Evolutionary conservation across 148 eudicot species (phyloP), one percentile per base, ranked within the genome.

Genomic region (Vaccinium corymbosum): DNA sequence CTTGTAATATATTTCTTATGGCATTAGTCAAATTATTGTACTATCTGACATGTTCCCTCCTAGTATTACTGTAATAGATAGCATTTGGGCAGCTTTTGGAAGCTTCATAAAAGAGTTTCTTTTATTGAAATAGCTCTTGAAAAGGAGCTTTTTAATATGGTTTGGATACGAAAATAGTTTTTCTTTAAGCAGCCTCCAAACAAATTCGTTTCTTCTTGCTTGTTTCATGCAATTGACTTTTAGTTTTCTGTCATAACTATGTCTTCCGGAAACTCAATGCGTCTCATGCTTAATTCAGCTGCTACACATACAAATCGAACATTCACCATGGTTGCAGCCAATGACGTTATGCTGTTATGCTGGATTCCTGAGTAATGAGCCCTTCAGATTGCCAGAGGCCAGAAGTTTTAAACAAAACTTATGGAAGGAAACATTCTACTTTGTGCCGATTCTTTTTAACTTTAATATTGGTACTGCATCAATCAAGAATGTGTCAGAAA

Each of bases 301-400:
- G 88, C 98, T 75, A 97, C 98, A 38, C 95, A 90, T 86, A 87
- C 87, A 17, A 94, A 92, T 84, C 86, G 59, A 81, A 89, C 89
- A 68, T 94, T 86, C 86, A 90, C 93, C 76, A 92, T 97, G 84
- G 97, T 97, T 81, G 93, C 99, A 68, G 98, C 99, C 56, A 94
- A 93, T 83, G 98, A 97, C 84, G 99, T 90, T 9, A 82, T 97
- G 81, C 86, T 97, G 99, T 90, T 9, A 82, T 97, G 81, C 86
- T 97, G 66, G 98, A 87, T 89, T 85, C 99, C 81, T 91, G 95
- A 11, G 92, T 85, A 32, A 68, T 82, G 70, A 94, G 92, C 82
- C 93, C 98, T 88, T 88, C 97, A 16, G 99, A 97, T 86, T 97
- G 99, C 91, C 99, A 97, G 88, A 89, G 91, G 78, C 97, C 99